These are phyloP conservation scores for Dalbergia cultrata DNA, from an alignment of 306 rosid species.

Conservation along the genomic window DNA sequence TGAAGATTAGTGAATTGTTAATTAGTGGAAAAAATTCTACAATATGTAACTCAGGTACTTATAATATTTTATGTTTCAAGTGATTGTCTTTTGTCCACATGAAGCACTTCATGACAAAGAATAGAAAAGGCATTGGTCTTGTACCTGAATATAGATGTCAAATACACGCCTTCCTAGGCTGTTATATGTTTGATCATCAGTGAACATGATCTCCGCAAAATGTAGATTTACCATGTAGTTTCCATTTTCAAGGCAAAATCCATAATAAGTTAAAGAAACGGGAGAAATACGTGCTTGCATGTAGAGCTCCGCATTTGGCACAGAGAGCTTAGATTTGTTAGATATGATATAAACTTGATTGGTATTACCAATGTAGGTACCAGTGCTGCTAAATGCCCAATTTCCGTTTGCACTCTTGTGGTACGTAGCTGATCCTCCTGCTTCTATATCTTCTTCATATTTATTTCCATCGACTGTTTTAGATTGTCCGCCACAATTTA, in stretches of 20 bases:
- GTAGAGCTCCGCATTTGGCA: constrained; percentile 56
- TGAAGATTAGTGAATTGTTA: no score
- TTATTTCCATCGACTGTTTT: neutral
- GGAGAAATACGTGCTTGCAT: constrained; percentile 76
- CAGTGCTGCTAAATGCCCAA: constrained; percentile 50
- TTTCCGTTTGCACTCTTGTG: constrained; percentile 18
- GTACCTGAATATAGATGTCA: constrained; percentile 66
- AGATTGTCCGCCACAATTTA: constrained; percentile 22
- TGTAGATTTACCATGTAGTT: constrained; percentile 58
- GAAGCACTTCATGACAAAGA: no score
- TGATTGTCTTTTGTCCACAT: no score
- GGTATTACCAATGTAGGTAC: constrained; percentile 39
- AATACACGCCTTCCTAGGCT: constrained; percentile 67
- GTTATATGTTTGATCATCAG: constrained; percentile 32
- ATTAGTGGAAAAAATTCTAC: neutral
- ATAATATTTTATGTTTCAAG: no score
- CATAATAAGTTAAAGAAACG: constrained; percentile 68
- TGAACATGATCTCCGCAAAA: constrained; percentile 63
- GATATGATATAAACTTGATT: neutral
- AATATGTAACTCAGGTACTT: neutral
- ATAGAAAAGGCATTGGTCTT: neutral
- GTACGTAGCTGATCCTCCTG: constrained; percentile 48
- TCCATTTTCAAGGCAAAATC: constrained; percentile 63
- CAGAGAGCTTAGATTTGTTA: constrained; percentile 42
- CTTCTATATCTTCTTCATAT: constrained; percentile 46